These are phyloP conservation scores for Parastagonospora nodorum DNA, from an alignment of 2,329 filamentous ascomycete species.

Conservation along the genomic window DNA sequence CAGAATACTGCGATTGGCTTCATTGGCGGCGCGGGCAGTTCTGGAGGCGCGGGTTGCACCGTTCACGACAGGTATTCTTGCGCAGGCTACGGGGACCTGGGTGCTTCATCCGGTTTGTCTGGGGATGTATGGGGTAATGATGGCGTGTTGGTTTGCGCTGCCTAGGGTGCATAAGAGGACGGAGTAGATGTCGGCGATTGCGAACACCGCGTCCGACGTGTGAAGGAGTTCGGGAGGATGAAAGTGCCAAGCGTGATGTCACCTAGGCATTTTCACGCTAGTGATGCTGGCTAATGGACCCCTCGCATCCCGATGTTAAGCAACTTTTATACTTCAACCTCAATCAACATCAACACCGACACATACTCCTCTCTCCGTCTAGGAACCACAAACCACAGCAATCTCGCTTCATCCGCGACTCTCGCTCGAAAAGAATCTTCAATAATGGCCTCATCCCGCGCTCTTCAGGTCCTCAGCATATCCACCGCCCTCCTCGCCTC, in stretches of 20 bases:
- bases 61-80: constrained; percentile 68
- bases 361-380: not conserved
- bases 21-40: constrained; percentile 71
- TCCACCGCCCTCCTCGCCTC: constrained; percentile 39
- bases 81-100: constrained; percentile 66
- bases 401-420: not conserved
- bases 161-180: constrained; percentile 64
- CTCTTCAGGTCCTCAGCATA: constrained; percentile 34
- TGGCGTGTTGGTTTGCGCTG: constrained; percentile 66
- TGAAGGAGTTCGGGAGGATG: not conserved
- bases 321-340: not conserved
- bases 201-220: not conserved
- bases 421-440: constrained; percentile 4
- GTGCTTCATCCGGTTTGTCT: constrained; percentile 71
- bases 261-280: not conserved
- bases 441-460: constrained; percentile 2
- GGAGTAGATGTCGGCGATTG: constrained; percentile 51
- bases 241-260: constrained; percentile 1
- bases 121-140: constrained; percentile 67
- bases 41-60: constrained; percentile 69
- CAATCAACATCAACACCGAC: not conserved
- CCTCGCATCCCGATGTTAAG: not conserved
- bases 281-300: not conserved
- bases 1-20: constrained; percentile 69
- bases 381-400: not conserved